Conservation (phyloP, 192 early-diverging fungal genomes). For the Coemansia sp. region DNA sequence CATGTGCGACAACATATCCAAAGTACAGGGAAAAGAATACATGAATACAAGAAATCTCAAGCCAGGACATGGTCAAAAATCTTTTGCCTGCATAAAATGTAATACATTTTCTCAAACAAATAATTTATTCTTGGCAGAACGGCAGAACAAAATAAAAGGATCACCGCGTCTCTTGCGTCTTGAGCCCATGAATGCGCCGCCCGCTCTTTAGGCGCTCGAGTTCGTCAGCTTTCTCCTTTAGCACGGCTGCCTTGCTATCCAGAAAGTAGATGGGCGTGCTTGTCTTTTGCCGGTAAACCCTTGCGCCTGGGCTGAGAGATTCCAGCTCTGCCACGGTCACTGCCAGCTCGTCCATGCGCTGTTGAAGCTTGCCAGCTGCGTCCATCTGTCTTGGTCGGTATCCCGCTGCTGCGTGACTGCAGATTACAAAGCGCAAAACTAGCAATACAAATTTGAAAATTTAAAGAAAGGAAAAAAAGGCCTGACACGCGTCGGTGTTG, state of each 20-base stretch:
- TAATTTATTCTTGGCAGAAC: no score
- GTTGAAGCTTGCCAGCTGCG: slow-evolving; percentile 2
- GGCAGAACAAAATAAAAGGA: no score
- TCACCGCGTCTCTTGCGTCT: not conserved
- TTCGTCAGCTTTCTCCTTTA: slow-evolving; percentile 9
- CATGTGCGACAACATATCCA: no score
- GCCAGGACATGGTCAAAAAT: no score
- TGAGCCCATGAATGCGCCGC: not conserved
- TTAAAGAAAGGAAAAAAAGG: not conserved
- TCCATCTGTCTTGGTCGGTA: not conserved
- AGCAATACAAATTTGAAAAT: not conserved
- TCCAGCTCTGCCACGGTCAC: slow-evolving; percentile 38
- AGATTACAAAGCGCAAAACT: not conserved
- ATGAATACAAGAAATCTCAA: no score
- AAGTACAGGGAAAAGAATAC: no score
- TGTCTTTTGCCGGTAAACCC: slow-evolving; percentile 29
- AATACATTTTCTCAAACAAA: no score
- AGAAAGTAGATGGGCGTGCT: slow-evolving; percentile 23
- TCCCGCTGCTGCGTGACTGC: not conserved
- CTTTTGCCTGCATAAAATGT: no score
- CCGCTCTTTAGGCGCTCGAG: slow-evolving; percentile 11
- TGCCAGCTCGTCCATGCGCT: slow-evolving; percentile 22
- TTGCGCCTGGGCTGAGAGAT: slow-evolving; percentile 17
- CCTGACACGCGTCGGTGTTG: no score
- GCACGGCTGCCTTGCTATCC: slow-evolving; percentile 9